Base-by-base conservation (phyloP, 352 stramenopile genomes). In the Thraustochytrium striatum region DNA sequence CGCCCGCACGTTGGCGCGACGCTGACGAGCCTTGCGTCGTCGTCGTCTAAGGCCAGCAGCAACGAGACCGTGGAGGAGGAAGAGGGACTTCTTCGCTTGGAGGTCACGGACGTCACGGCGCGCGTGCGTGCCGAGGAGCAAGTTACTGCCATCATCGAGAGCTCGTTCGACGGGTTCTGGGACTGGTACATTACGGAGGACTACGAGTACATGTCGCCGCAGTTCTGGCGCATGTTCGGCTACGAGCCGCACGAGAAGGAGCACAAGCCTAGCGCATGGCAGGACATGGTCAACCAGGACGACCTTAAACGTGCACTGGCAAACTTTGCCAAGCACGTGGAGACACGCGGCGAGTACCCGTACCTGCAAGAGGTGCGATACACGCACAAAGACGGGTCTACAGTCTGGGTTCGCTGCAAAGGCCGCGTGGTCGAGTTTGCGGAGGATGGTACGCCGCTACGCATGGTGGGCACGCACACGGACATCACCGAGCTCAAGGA, bases 131-230 rank as follows among this genome's bases (percentile, higher is more conserved):
- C 65, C 16, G 43, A 75, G 50, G 65, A 75, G n/a, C 65, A 38
- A 11, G 44, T 75, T 21, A 38, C 11, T 3, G 52, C 41, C 36
- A 62, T 58, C 41, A 13, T 75, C 8, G 65, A 75, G 35, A 75
- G 41, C 39, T 75, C 65, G n/a, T 75, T 75, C 25, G 65, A 75
- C 50, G 65, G 65, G 3, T 75, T 75, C 25, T 75, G 65, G 65
- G 65, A 75, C 65, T 75, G 65, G 65, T 43, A 75, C 50, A 75
- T 75, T 0, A 58, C 65, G 52, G 39, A 39, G 9, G 65, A 75
- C 39, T 61, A 75, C 52, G 65, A 75, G 50, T 75, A 75, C 65
- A 75, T 75, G 65, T 55, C 30, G 32, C 65, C 65, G 11, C 30
- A 38, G 5, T 75, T 75, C 65, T 75, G 65, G 65, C 21, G 13